Percentiles rank a stretch among this genome's conserved stretches.
phyloP scores from a whole-genome alignment of 1,139 yeast species.

The Protomyces macrosporus region DNA sequence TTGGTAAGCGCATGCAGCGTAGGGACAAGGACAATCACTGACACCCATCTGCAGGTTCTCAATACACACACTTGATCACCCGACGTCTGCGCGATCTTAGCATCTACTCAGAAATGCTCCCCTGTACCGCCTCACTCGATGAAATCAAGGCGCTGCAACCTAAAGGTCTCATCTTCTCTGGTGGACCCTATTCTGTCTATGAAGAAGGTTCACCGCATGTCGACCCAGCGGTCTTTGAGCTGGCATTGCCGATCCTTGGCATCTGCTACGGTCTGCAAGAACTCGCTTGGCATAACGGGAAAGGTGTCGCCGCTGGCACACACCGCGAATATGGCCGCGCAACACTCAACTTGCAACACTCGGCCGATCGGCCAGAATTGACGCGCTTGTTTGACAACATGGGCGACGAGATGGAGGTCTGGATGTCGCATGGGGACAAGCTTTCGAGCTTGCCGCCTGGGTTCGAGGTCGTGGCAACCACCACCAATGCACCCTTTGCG shows the following conservation, averaged over 20 bases:
- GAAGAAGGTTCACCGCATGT: conserved; percentile 96
- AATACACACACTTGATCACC: conserved; percentile 92
- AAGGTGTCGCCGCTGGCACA: conserved; percentile 92
- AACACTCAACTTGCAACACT: conserved; percentile 56
- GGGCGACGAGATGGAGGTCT: conserved; percentile 52
- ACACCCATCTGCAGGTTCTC: conserved; percentile 47
- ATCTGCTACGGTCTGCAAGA: conserved; percentile 99
- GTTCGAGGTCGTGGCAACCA: conserved; percentile 81
- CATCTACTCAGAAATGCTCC: conserved; percentile 98
- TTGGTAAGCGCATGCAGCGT: conserved; percentile 47
- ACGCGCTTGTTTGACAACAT: conserved; percentile 80
- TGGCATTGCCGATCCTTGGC: conserved; percentile 90
- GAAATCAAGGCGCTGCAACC: conserved; percentile 86
- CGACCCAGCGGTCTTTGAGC: conserved; percentile 84
- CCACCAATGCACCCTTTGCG: conserved; percentile 92
- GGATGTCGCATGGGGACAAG: conserved; percentile 99
- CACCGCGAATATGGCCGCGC: conserved; percentile 99
- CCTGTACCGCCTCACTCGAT: conserved; percentile 93
- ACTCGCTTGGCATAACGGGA: conserved; percentile 89
- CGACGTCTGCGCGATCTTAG: conserved; percentile 97
- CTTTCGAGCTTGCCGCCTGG: conserved; percentile 85
- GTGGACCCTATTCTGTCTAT: conserved; percentile 97
- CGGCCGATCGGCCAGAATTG: background rate
- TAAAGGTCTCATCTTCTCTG: conserved; percentile 91
- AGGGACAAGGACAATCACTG: background rate